Percentiles rank a stretch among this genome's conserved stretches.
phyloP scores from a whole-genome alignment of 768 basidiomycete species.

The Lactifluus piperatus region DNA sequence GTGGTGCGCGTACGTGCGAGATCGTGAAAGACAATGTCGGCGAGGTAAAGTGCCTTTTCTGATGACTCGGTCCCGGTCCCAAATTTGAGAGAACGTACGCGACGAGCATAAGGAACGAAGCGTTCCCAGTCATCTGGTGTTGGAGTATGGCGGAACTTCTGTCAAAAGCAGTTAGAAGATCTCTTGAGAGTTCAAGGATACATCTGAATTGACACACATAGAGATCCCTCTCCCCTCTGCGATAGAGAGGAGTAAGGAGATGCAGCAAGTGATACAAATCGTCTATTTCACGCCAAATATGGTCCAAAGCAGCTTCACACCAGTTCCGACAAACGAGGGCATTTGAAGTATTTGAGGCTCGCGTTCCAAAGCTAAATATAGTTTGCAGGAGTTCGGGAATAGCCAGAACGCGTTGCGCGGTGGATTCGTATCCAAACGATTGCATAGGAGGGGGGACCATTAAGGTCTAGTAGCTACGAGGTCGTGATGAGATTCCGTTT shows the following conservation, averaged over 20 bases:
- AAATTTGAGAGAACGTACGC: slow-evolving; percentile 15
- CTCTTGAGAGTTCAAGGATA: neutral
- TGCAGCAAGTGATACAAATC: slow-evolving; percentile 9
- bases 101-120: slow-evolving; percentile 18
- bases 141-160: slow-evolving; percentile 12
- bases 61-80: neutral
- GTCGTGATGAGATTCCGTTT: neutral
- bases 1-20: slow-evolving; percentile 18
- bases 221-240: neutral
- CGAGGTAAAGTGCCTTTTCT: neutral
- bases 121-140: slow-evolving; percentile 17
- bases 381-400: slow-evolving; percentile 17
- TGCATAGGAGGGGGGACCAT: neutral
- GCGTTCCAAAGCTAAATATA: slow-evolving; percentile 15
- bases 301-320: slow-evolving; percentile 14
- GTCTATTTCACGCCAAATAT: slow-evolving; percentile 17
- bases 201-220: neutral
- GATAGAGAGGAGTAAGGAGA: slow-evolving; percentile 7
- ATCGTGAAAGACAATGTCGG: slow-evolving; percentile 13
- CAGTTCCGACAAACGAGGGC: slow-evolving; percentile 17
- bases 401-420: slow-evolving; percentile 9
- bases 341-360: slow-evolving; percentile 5
- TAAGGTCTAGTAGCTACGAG: neutral
- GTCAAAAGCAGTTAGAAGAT: neutral
- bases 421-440: slow-evolving; percentile 17